Conservation (phyloP, 2,329 filamentous ascomycete genomes). For the Trematosphaeria pertusa region DNA sequence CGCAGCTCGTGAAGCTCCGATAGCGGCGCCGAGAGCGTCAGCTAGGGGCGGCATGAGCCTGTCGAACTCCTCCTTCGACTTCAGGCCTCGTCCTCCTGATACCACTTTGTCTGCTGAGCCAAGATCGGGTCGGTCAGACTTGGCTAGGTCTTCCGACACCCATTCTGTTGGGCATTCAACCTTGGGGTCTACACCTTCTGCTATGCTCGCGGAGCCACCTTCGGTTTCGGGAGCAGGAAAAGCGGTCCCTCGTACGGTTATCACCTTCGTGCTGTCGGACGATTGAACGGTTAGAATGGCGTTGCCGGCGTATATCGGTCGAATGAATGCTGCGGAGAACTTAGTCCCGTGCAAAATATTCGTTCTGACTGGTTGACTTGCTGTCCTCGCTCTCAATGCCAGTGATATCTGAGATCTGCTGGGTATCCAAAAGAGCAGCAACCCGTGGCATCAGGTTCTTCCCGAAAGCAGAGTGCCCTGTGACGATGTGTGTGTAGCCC, state of each 20-base stretch:
- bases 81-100: constrained; percentile 90
- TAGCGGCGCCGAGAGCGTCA: constrained; percentile 91
- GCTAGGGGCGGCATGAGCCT: constrained; percentile 89
- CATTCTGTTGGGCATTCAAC: constrained; percentile 77
- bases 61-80: constrained; percentile 98
- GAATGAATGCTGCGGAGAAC: constrained; percentile 72
- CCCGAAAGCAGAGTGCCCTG: constrained; percentile 92
- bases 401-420: constrained; percentile 93
- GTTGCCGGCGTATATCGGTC: constrained; percentile 97
- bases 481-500: constrained; percentile 89
- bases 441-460: constrained; percentile 94
- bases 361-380: constrained; percentile 47
- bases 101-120: constrained; percentile 89
- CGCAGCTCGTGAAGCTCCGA: constrained; percentile 91
- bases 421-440: constrained; percentile 86
- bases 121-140: constrained; percentile 92
- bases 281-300: constrained; percentile 96
- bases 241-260: constrained; percentile 92
- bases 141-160: constrained; percentile 91
- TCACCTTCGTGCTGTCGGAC: constrained; percentile 80
- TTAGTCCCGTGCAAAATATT: too few relatives aligned
- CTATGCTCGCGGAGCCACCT: constrained; percentile 76
- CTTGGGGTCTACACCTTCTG: constrained; percentile 86
- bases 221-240: constrained; percentile 78
- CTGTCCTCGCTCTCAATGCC: constrained; percentile 86